Evolutionary conservation across 2,329 filamentous ascomycete species (phyloP).

Genomic region (Macrophomina phaseolina): DNA sequence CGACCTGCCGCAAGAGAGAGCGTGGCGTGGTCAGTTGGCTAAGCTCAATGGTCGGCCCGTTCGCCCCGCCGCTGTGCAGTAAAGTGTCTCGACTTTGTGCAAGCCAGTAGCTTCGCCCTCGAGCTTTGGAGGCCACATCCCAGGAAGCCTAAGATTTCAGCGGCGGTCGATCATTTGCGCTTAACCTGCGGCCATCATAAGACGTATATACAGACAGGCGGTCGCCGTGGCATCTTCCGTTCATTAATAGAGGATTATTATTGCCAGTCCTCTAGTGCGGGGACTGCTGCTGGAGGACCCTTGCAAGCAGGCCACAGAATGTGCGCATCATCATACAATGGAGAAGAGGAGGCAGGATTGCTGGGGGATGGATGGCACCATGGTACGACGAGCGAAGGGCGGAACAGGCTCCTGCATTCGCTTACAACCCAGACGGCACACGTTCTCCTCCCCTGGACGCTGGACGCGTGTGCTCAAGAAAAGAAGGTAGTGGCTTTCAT

Average conservation of each 20-base stretch:
- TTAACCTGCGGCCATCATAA: conserved; percentile 2
- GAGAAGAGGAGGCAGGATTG: not conserved
- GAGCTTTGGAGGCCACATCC: not conserved
- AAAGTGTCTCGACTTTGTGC: conserved; percentile 9
- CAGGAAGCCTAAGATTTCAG: not conserved
- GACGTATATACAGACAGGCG: not conserved
- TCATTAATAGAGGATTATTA: not conserved
- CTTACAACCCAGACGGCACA: not conserved
- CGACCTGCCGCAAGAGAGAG: not conserved
- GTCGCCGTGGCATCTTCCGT: conserved; percentile 9
- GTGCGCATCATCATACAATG: not conserved
- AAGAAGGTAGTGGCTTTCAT: not conserved
- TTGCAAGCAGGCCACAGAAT: not conserved
- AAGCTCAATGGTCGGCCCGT: conserved; percentile 17
- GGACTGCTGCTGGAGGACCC: not conserved
- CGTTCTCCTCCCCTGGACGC: not conserved
- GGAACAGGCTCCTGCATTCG: not conserved
- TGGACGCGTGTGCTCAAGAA: not conserved
- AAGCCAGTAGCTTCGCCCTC: not conserved
- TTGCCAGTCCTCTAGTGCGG: not conserved
- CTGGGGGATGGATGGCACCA: not conserved
- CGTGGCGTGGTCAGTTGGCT: not conserved
- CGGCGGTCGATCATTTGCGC: conserved; percentile 4
- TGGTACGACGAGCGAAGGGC: not conserved
- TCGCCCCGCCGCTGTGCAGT: conserved; percentile 11